A percentile compares a stretch with the other conserved stretches of the same genome.
These are phyloP conservation scores for Cucumis cinereus DNA, from an alignment of 306 rosid species.

Conservation along the genomic window DNA sequence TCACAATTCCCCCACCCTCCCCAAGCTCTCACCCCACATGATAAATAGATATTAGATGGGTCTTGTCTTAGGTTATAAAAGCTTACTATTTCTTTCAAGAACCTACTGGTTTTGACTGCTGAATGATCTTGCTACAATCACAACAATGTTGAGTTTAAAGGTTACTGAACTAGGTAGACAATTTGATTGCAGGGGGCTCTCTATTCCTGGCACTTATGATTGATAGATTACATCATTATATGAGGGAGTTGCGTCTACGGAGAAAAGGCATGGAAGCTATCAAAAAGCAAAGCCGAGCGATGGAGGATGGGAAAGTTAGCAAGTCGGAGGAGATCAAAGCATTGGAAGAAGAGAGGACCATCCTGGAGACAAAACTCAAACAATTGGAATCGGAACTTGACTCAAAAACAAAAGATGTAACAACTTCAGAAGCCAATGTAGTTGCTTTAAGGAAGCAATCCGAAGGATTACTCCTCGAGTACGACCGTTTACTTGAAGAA, in stretches of 20 bases:
- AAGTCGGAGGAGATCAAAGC: conserved; percentile 36
- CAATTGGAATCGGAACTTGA: conserved; percentile 52
- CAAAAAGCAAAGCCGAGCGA: conserved; percentile 53
- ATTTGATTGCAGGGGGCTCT: conserved; percentile 49
- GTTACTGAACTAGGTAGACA: conserved; percentile 7
- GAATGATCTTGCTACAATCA: background rate
- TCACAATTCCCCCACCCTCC: background rate
- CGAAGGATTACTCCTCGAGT: conserved; percentile 90
- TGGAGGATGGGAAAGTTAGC: conserved; percentile 42
- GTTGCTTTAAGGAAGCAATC: conserved; percentile 81
- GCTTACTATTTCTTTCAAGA: background rate
- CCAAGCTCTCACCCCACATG: background rate
- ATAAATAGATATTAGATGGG: background rate
- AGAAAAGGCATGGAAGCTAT: conserved; percentile 79
- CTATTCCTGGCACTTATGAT: conserved; percentile 74
- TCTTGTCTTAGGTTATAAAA: background rate
- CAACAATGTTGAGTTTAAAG: background rate
- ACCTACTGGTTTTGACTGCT: background rate
- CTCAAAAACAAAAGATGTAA: conserved; percentile 41
- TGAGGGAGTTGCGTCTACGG: conserved; percentile 65
- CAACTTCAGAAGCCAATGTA: conserved; percentile 54
- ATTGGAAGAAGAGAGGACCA: conserved; percentile 41
- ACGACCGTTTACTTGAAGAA: conserved; percentile 83
- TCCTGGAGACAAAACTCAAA: conserved; percentile 29
- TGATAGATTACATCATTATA: conserved; percentile 81